Conservation (phyloP, 2,329 filamentous ascomycete genomes). For the Drechslerella dactyloides region DNA sequence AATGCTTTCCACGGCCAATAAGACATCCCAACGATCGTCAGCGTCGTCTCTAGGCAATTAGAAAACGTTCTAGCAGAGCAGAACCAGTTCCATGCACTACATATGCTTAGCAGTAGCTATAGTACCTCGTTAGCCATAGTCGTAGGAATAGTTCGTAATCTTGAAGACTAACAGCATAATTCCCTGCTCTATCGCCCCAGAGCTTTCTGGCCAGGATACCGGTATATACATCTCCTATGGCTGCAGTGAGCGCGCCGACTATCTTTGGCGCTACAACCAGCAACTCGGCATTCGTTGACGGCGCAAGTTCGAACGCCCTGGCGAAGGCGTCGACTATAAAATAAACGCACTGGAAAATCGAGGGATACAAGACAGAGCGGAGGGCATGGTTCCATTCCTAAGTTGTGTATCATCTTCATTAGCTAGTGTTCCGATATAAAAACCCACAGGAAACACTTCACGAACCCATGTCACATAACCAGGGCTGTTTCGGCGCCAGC, state of each 20-base stretch:
- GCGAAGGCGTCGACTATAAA: slow-evolving; percentile 67
- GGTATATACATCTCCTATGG: slow-evolving; percentile 81
- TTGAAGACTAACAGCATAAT: slow-evolving; percentile 69
- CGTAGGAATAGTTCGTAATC: neutral
- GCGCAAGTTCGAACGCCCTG: slow-evolving; percentile 63
- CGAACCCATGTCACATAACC: slow-evolving; percentile 96
- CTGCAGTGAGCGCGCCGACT: slow-evolving; percentile 78
- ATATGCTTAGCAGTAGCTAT: slow-evolving; percentile 72
- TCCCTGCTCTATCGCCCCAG: slow-evolving; percentile 71
- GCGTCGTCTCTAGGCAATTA: slow-evolving; percentile 87
- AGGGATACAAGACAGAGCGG: slow-evolving; percentile 89
- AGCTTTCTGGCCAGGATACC: slow-evolving; percentile 79
- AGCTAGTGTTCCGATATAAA: neutral
- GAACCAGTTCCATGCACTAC: slow-evolving; percentile 96
- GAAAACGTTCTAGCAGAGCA: slow-evolving; percentile 91
- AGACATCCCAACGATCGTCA: slow-evolving; percentile 79
- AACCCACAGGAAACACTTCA: slow-evolving; percentile 47
- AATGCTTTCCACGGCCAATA: slow-evolving; percentile 83
- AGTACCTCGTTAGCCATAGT: slow-evolving; percentile 14
- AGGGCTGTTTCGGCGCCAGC: slow-evolving; percentile 73
- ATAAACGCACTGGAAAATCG: slow-evolving; percentile 80
- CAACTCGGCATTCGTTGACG: slow-evolving; percentile 68
- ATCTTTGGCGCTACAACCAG: slow-evolving; percentile 76
- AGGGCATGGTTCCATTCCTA: slow-evolving; percentile 92
- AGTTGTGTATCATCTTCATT: slow-evolving; percentile 1